Evolutionary conservation across 2,329 filamentous ascomycete genomes (phyloP).

Genomic region (Aspergillus unguis): DNA sequence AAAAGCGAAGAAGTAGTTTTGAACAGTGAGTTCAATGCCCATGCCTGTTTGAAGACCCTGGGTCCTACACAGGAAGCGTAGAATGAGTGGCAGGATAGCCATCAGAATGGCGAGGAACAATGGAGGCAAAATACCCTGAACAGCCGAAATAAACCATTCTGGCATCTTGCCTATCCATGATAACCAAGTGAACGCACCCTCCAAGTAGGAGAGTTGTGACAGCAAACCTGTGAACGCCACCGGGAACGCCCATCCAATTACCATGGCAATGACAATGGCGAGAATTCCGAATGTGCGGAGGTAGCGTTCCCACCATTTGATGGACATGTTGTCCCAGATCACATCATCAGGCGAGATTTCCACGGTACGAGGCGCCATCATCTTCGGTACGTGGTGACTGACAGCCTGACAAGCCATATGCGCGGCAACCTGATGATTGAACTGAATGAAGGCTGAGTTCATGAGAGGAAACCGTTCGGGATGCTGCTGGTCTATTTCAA

Average conservation of each 20-base stretch:
- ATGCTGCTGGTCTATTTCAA: conserved; percentile 82
- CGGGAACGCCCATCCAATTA: conserved; percentile 85
- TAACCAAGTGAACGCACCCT: conserved; percentile 65
- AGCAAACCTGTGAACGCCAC: conserved; percentile 83
- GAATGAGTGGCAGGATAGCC: conserved; percentile 73
- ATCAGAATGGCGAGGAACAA: conserved; percentile 73
- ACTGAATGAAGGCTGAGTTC: conserved; percentile 97
- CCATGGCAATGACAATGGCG: conserved; percentile 65
- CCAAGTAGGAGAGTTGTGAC: conserved; percentile 70
- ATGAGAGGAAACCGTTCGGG: conserved; percentile 84
- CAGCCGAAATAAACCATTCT: conserved; percentile 57
- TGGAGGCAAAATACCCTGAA: conserved; percentile 85
- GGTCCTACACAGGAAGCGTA: conserved; percentile 67
- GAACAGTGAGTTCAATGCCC: conserved; percentile 75
- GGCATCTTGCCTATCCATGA: conserved; percentile 64
- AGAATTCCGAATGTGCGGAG: conserved; percentile 66
- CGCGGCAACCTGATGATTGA: conserved; percentile 94
- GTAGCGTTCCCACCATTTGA: conserved; percentile 91
- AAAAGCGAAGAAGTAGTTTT: conserved; percentile 90
- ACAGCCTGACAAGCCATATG: conserved; percentile 97
- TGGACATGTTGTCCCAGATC: conserved; percentile 95
- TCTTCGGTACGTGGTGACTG: conserved; percentile 84
- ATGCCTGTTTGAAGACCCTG: conserved; percentile 82
- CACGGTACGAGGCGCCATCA: conserved; percentile 89
- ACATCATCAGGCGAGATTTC: conserved; percentile 93